phyloP scores from a whole-genome alignment of 2,329 filamentous ascomycete genomes.

The Fusarium haematococcum region DNA sequence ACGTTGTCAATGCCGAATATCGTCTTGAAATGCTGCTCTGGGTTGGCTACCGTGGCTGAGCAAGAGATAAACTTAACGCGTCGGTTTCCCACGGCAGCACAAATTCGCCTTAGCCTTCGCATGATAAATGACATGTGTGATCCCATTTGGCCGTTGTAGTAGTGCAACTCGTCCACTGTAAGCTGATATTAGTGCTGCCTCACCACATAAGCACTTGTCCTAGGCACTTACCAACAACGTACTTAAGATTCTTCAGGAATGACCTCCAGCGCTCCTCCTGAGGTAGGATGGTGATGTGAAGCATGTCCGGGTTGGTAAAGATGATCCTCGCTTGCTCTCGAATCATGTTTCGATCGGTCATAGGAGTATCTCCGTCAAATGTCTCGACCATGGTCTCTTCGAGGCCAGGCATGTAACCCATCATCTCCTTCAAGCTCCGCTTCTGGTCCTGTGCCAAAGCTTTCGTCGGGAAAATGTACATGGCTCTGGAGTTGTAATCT shows the following conservation, averaged over 20 bases:
- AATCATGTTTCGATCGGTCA: conserved; percentile 80
- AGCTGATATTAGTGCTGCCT: conserved; percentile 8
- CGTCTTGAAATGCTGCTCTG: conserved; percentile 88
- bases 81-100: conserved; percentile 88
- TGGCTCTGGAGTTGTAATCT: conserved; percentile 81
- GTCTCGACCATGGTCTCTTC: conserved; percentile 86
- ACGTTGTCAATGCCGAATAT: conserved; percentile 92
- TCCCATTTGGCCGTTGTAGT: conserved; percentile 95
- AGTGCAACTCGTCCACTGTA: conserved; percentile 85
- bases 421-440: conserved; percentile 85
- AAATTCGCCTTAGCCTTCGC: conserved; percentile 87
- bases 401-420: conserved; percentile 82
- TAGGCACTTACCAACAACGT: conserved; percentile 74
- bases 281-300: conserved; percentile 92
- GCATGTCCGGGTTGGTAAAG: conserved; percentile 98
- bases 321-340: conserved; percentile 92
- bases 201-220: not conserved
- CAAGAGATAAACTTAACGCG: conserved; percentile 93
- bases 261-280: conserved; percentile 91
- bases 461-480: conserved; percentile 99
- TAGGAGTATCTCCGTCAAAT: conserved; percentile 94
- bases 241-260: conserved; percentile 89
- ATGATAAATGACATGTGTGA: conserved; percentile 96
- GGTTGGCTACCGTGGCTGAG: conserved; percentile 96
- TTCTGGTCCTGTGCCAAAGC: conserved; percentile 95